phyloP scores from a whole-genome alignment of 257 asterid species.

The Petunia axillaris region DNA sequence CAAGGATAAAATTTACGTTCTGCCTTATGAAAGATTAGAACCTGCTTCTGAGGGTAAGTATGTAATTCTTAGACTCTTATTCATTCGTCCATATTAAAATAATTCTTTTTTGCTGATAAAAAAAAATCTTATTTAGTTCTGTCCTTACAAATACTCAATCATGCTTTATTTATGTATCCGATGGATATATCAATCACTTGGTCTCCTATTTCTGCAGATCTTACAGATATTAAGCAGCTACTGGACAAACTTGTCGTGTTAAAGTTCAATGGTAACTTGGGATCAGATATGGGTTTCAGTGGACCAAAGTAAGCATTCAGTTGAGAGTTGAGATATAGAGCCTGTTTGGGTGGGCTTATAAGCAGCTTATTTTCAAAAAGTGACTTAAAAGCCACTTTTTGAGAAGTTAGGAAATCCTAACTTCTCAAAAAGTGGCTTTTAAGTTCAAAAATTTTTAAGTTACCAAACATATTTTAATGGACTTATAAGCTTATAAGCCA shows the following conservation, averaged over 20 bases:
- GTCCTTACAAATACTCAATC: conserved; percentile 10
- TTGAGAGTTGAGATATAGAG: conserved; percentile 17
- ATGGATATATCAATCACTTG: background rate
- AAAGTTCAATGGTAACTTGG: conserved; percentile 64
- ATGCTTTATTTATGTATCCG: background rate
- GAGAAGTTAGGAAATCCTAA: too few relatives aligned
- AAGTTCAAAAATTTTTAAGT: too few relatives aligned
- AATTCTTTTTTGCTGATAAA: background rate
- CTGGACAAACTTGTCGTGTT: conserved; percentile 80
- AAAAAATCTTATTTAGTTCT: background rate
- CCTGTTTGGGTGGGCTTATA: too few relatives aligned
- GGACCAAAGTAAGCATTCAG: conserved; percentile 77
- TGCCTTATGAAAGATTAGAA: conserved; percentile 69
- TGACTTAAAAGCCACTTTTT: too few relatives aligned
- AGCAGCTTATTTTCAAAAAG: too few relatives aligned
- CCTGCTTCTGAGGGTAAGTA: conserved; percentile 67
- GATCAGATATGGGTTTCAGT: conserved; percentile 61
- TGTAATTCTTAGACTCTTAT: conserved; percentile 6
- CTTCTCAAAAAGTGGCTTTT: too few relatives aligned
- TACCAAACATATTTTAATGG: too few relatives aligned
- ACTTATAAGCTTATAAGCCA: too few relatives aligned
- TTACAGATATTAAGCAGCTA: conserved; percentile 57
- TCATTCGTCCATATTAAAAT: background rate
- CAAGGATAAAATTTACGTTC: conserved; percentile 48
- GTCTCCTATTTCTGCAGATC: conserved; percentile 52